A percentile compares a stretch with the other conserved stretches of the same genome.
Evolutionary conservation across 495 filamentous ascomycete species (phyloP).

Genomic region (Aspergillus incahuasiensis): DNA sequence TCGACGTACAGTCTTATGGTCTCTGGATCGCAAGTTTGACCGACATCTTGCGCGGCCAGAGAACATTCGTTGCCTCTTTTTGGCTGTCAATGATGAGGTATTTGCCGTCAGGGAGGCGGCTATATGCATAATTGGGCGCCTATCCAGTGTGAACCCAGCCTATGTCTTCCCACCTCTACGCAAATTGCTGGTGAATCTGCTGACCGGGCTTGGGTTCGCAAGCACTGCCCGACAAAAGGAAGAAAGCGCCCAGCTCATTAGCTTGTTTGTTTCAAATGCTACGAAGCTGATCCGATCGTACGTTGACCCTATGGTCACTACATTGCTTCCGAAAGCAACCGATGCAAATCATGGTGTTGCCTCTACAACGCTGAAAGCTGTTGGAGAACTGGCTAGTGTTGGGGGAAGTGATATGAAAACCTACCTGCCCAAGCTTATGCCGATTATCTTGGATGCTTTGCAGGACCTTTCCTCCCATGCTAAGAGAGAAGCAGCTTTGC

Average conservation of each 20-base stretch:
- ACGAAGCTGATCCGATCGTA: conserved; percentile 90
- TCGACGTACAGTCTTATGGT: conserved; percentile 76
- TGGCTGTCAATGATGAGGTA: conserved; percentile 92
- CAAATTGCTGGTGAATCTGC: conserved; percentile 90
- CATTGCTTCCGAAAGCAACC: conserved; percentile 80
- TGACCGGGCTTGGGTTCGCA: conserved; percentile 94
- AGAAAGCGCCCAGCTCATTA: conserved; percentile 89
- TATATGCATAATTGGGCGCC: conserved; percentile 90
- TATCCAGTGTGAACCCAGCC: conserved; percentile 87
- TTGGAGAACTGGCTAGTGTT: conserved; percentile 88
- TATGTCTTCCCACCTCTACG: conserved; percentile 94
- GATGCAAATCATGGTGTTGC: conserved; percentile 83
- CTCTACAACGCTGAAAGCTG: conserved; percentile 84
- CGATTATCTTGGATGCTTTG: conserved; percentile 84
- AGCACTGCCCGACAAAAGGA: conserved; percentile 90
- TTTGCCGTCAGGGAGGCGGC: conserved; percentile 90
- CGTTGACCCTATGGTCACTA: conserved; percentile 88
- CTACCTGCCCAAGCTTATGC: conserved; percentile 88
- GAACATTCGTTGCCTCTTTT: conserved; percentile 90
- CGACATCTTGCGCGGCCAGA: conserved; percentile 90
- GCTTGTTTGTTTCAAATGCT: conserved; percentile 84
- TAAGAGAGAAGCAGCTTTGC: conserved; percentile 86
- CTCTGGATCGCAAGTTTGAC: conserved; percentile 90
- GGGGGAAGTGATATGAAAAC: conserved; percentile 85
- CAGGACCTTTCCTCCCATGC: conserved; percentile 85